Evolutionary conservation across 495 filamentous ascomycete genomes (phyloP).

Genomic region (Hypomontagnella monticulosa): DNA sequence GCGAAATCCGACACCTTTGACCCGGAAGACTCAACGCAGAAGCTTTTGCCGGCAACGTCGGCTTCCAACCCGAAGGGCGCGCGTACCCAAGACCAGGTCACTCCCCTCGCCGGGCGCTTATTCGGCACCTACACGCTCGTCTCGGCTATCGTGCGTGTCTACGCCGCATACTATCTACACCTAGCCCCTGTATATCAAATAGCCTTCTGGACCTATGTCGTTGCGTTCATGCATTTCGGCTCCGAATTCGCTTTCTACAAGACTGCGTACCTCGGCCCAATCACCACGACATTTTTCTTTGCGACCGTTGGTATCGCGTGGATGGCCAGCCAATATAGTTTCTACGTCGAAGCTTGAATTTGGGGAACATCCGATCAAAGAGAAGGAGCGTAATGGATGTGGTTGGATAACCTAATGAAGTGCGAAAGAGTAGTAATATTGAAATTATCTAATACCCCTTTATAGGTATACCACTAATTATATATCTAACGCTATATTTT

Average conservation of each 20-base stretch:
- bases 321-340: slow-evolving; percentile 80
- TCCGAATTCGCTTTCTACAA: slow-evolving; percentile 81
- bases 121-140: slow-evolving; percentile 95
- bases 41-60: slow-evolving; percentile 56
- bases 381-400: neutral
- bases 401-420: neutral
- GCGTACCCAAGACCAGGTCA: slow-evolving; percentile 65
- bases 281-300: slow-evolving; percentile 79
- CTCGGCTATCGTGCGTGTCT: slow-evolving; percentile 76
- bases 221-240: slow-evolving; percentile 83
- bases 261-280: slow-evolving; percentile 73
- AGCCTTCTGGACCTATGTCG: slow-evolving; percentile 77
- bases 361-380: neutral
- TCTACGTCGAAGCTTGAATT: slow-evolving; percentile 63
- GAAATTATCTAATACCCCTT: neutral
- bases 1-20: slow-evolving; percentile 46
- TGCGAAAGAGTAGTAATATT: neutral
- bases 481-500: slow-evolving; percentile 10
- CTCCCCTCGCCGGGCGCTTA: slow-evolving; percentile 77
- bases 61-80: slow-evolving; percentile 54
- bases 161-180: slow-evolving; percentile 85
- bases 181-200: slow-evolving; percentile 78
- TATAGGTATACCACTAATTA: slow-evolving; percentile 5
- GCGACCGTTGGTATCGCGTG: slow-evolving; percentile 73
- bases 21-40: slow-evolving; percentile 56